Evolutionary conservation across 2,329 filamentous ascomycete species (phyloP).

Genomic region (Dothideomycetes sp.): DNA sequence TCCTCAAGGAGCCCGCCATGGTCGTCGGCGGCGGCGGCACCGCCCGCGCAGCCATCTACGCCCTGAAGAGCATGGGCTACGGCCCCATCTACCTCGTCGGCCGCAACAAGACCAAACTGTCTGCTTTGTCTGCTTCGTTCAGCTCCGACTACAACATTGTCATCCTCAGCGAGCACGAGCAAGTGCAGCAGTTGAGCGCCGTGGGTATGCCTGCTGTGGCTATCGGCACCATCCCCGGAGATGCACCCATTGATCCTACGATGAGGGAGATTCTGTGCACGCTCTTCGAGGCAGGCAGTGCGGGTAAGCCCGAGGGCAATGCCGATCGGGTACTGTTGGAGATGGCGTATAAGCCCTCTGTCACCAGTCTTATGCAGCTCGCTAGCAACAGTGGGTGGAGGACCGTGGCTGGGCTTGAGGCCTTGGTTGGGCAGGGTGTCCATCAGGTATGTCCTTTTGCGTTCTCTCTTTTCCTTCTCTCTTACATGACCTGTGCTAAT

Average conservation of each 20-base stretch:
- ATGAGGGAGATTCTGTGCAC: slow-evolving; percentile 55
- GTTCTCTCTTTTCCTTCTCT: slow-evolving; percentile 11
- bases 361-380: slow-evolving; percentile 76
- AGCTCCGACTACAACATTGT: slow-evolving; percentile 60
- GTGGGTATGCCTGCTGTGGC: slow-evolving; percentile 54
- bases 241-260: slow-evolving; percentile 64
- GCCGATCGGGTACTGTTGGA: slow-evolving; percentile 59
- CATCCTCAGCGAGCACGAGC: slow-evolving; percentile 45
- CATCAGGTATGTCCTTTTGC: slow-evolving; percentile 51
- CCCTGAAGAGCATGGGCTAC: slow-evolving; percentile 73
- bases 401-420: slow-evolving; percentile 78
- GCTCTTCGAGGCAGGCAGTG: slow-evolving; percentile 37
- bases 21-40: slow-evolving; percentile 90
- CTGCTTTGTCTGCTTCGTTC: slow-evolving; percentile 60
- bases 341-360: slow-evolving; percentile 88
- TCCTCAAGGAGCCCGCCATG: slow-evolving; percentile 42
- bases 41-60: slow-evolving; percentile 80
- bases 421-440: slow-evolving; percentile 72
- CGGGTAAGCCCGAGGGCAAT: slow-evolving; percentile 17
- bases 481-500: background rate
- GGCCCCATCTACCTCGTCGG: slow-evolving; percentile 80
- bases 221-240: slow-evolving; percentile 83
- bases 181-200: slow-evolving; percentile 36
- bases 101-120: slow-evolving; percentile 58
- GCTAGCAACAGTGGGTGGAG: slow-evolving; percentile 69